These are phyloP conservation scores for Iodosphaeria phyllophila DNA, from an alignment of 2,329 filamentous ascomycete species.

Conservation along the genomic window DNA sequence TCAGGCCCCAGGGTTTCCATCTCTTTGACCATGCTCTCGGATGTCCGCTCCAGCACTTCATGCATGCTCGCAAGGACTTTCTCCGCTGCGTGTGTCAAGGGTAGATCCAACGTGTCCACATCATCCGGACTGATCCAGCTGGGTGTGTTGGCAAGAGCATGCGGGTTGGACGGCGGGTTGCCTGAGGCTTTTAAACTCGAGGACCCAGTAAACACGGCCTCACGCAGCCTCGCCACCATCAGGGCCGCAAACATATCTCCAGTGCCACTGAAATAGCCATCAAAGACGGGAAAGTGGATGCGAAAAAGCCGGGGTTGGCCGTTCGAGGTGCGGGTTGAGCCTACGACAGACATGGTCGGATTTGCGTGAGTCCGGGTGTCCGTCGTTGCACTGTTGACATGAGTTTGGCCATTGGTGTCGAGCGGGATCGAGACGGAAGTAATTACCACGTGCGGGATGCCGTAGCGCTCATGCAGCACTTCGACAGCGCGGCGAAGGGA, in stretches of 20 bases:
- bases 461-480: constrained; percentile 56
- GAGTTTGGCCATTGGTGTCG: constrained; percentile 50
- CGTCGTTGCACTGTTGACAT: constrained; percentile 11
- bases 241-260: constrained; percentile 97
- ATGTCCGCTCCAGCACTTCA: constrained; percentile 53
- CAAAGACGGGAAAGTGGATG: constrained; percentile 69
- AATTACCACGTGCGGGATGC: constrained; percentile 76
- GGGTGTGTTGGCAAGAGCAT: constrained; percentile 28
- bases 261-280: constrained; percentile 90
- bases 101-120: constrained; percentile 50
- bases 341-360: constrained; percentile 53
- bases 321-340: constrained; percentile 42
- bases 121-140: constrained; percentile 66
- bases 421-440: constrained; percentile 63
- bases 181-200: no score
- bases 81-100: constrained; percentile 66
- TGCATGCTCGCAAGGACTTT: constrained; percentile 91
- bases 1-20: constrained; percentile 20
- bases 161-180: no score
- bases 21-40: constrained; percentile 38
- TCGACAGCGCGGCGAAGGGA: constrained; percentile 59
- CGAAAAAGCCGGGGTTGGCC: constrained; percentile 67
- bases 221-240: constrained; percentile 69
- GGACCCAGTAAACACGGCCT: constrained; percentile 41
- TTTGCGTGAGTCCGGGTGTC: no score